phyloP scores from a whole-genome alignment of 352 stramenopile species.

The Plasmopara muralis region DNA sequence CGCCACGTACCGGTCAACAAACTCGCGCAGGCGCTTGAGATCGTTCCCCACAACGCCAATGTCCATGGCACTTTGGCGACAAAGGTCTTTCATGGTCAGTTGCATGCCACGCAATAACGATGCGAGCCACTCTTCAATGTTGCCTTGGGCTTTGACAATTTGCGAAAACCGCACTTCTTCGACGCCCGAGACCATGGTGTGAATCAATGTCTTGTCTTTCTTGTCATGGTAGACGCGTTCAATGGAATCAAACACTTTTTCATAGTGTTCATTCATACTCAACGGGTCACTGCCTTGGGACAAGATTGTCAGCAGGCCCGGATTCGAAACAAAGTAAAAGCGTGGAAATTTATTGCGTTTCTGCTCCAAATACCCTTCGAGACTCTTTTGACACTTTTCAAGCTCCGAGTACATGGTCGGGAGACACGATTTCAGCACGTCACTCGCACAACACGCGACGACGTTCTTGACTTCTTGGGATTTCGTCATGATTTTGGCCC shows the following conservation, averaged over 20 bases:
- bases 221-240: constrained; percentile 97
- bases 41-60: constrained; percentile 89
- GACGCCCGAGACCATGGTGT: constrained; percentile 90
- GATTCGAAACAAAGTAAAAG: constrained; percentile 99
- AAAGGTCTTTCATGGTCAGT: constrained; percentile 97
- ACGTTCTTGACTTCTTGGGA: constrained; percentile 88
- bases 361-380: constrained; percentile 97
- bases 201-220: constrained; percentile 96
- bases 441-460: constrained; percentile 91
- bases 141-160: constrained; percentile 94
- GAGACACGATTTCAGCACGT: constrained; percentile 95
- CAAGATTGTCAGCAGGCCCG: constrained; percentile 95
- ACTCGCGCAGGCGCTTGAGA: constrained; percentile 88
- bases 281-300: constrained; percentile 95
- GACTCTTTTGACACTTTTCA: constrained; percentile 97
- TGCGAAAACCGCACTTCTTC: constrained; percentile 93
- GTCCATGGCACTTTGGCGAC: constrained; percentile 88
- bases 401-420: constrained; percentile 97
- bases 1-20: constrained; percentile 92
- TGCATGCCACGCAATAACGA: constrained; percentile 94
- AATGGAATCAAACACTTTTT: constrained; percentile 99
- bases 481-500: constrained; percentile 97
- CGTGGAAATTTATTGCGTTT: constrained; percentile 98
- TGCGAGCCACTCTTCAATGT: constrained; percentile 98
- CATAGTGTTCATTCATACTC: constrained; percentile 98